Conservation (phyloP, 2,329 filamentous ascomycete species). For the Xylariaceae sp. region DNA sequence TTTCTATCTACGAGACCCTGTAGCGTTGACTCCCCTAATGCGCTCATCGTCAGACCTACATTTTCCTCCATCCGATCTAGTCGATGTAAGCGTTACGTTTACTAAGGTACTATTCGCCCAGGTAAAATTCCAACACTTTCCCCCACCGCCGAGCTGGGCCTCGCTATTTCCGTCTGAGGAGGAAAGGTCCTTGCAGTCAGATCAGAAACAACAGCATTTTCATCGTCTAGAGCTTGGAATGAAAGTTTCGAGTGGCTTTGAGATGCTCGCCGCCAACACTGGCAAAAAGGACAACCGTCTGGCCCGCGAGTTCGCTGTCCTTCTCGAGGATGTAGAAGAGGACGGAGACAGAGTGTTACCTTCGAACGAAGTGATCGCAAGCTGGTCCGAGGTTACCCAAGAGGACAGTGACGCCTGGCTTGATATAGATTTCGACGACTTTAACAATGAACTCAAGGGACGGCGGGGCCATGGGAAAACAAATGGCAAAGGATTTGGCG, state of each 20-base stretch:
- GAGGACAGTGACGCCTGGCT: conserved; percentile 89
- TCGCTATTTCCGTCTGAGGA: conserved; percentile 32
- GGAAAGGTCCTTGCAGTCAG: conserved; percentile 8
- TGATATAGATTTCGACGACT: conserved; percentile 84
- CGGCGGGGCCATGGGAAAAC: conserved; percentile 31
- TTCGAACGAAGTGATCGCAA: conserved; percentile 64
- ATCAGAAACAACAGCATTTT: conserved; percentile 27
- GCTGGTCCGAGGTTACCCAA: conserved; percentile 59
- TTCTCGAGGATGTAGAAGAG: conserved; percentile 70
- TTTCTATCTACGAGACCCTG: conserved; percentile 86
- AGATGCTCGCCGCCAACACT: conserved; percentile 72
- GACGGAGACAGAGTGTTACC: conserved; percentile 67
- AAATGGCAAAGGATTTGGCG: conserved; percentile 51
- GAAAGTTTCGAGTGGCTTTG: conserved; percentile 86
- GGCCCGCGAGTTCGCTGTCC: conserved; percentile 70
- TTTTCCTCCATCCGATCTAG: conserved; percentile 76
- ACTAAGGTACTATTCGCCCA: conserved; percentile 90
- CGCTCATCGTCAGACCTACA: conserved; percentile 48
- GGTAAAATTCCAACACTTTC: conserved; percentile 79
- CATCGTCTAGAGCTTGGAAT: conserved; percentile 68
- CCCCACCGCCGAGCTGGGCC: conserved; percentile 55
- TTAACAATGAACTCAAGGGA: conserved; percentile 72
- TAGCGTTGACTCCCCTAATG: conserved; percentile 66
- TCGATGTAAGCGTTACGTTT: conserved; percentile 75
- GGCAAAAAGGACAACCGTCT: conserved; percentile 64